Conservation (phyloP, 345 rosid genomes). For the Syzygium aromaticum region DNA sequence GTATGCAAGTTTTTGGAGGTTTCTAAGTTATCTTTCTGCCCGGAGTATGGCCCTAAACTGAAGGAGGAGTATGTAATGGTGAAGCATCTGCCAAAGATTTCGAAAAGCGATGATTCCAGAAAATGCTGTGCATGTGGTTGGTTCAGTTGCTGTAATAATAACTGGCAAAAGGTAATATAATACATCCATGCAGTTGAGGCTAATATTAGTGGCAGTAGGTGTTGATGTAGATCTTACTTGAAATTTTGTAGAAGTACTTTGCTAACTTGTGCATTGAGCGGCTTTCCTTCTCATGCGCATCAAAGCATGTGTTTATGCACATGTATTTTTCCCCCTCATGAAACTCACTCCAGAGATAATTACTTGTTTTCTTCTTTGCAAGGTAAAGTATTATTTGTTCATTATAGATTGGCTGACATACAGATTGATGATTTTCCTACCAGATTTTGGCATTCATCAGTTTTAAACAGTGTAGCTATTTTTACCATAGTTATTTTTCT, state of each 20-base stretch:
- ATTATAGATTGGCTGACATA: neutral
- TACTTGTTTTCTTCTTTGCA: neutral
- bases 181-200: neutral
- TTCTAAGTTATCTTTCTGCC: slow-evolving; percentile 83
- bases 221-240: neutral
- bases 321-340: neutral
- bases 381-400: neutral
- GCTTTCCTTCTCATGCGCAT: neutral
- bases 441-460: neutral
- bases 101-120: slow-evolving; percentile 47
- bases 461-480: neutral
- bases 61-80: slow-evolving; percentile 93
- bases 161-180: slow-evolving; percentile 86
- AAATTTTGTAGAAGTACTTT: neutral
- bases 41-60: slow-evolving; percentile 95
- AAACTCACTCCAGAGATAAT: neutral
- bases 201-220: neutral
- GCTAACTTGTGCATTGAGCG: neutral
- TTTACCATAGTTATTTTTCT: neutral
- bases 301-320: neutral
- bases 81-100: slow-evolving; percentile 74
- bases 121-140: slow-evolving; percentile 68
- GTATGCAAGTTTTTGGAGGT: slow-evolving; percentile 99
- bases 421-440: neutral
- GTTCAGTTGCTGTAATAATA: slow-evolving; percentile 89